Base-by-base conservation (phyloP, 2,329 filamentous ascomycete species). In the Venturia asperata region DNA sequence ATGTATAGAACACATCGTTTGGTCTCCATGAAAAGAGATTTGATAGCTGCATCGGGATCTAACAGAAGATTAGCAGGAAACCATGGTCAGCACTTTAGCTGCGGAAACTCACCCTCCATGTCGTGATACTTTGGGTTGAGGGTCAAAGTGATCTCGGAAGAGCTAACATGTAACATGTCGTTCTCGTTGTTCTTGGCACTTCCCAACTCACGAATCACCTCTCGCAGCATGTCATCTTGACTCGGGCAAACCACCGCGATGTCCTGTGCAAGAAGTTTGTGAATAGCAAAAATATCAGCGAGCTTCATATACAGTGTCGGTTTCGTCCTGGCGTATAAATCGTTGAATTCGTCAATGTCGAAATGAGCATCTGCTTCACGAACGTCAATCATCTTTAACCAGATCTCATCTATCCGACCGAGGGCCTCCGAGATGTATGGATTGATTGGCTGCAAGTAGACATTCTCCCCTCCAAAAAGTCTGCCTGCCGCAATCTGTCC, bases 251-350 rank as follows among this genome's bases (percentile, higher is more conserved):
- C 87, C 66, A 82, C 81, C 5, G 87, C 80, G 61, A 97, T 84
- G 70, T 97, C 91, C 30, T 87, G 82, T 3, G 91, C 87, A 64
- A 97, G 84, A 27, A 97, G 83, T 68, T 88, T 91, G 77, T 99
- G 95, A 66, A 99, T 93, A 61, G 93, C 90, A 75, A 99, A 97
- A 66, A 99, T 92, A 74, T 99, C 94, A 19, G 90, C 85, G 85
- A 99, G 93, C 79, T 99, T 99, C 80, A 99, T 96, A 79, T 97
- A 99, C n/a, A 99, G 82, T 0, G 93, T 97, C 7, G 94, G 94
- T 77, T 96, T 96, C 68, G 92, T 94, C 75, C 95, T 92, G 65
- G 93, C 90, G 74, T 97, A 97, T 7, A 99, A 83, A 73, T 99
- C 94, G 74, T 97, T 97, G 84, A 94, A 99, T 75, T 97, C 94